Evolutionary conservation across 176 grass and related monocot genomes (phyloP).

Genomic region (Juncus inflexus): DNA sequence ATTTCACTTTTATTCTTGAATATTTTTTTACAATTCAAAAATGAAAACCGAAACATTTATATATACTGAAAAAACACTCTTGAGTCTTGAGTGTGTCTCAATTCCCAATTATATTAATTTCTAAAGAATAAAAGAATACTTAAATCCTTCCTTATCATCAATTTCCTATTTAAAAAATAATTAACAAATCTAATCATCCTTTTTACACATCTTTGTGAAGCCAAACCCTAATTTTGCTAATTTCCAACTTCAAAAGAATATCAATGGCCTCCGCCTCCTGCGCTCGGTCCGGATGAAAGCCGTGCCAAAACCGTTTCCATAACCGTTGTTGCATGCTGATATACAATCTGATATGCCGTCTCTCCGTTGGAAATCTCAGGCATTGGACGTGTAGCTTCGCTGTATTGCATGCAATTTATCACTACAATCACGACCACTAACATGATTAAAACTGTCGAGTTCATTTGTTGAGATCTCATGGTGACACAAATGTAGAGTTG

Average conservation of each 20-base stretch:
- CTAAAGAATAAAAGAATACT: neutral
- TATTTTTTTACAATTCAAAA: too few relatives aligned
- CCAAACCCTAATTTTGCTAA: slow-evolving; percentile 1
- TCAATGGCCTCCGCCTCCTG: slow-evolving; percentile 20
- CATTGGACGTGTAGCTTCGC: slow-evolving; percentile 5
- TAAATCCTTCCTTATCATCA: neutral
- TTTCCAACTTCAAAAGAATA: neutral
- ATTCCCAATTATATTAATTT: neutral
- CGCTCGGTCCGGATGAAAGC: slow-evolving; percentile 18
- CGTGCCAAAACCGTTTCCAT: slow-evolving; percentile 16
- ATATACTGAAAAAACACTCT: too few relatives aligned
- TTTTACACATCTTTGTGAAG: neutral
- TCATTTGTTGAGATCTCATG: too few relatives aligned
- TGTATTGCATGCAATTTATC: slow-evolving; percentile 12
- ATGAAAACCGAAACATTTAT: too few relatives aligned
- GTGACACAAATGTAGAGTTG: too few relatives aligned
- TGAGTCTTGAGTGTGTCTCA: too few relatives aligned
- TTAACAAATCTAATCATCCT: neutral
- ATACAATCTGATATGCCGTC: neutral
- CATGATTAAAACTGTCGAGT: too few relatives aligned
- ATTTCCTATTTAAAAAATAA: neutral
- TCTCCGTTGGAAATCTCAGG: neutral
- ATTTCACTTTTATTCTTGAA: too few relatives aligned
- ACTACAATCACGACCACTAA: neutral
- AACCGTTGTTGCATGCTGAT: slow-evolving; percentile 13